These are phyloP conservation scores for Neurospora terricola DNA, from an alignment of 495 filamentous ascomycete species.

Conservation along the genomic window DNA sequence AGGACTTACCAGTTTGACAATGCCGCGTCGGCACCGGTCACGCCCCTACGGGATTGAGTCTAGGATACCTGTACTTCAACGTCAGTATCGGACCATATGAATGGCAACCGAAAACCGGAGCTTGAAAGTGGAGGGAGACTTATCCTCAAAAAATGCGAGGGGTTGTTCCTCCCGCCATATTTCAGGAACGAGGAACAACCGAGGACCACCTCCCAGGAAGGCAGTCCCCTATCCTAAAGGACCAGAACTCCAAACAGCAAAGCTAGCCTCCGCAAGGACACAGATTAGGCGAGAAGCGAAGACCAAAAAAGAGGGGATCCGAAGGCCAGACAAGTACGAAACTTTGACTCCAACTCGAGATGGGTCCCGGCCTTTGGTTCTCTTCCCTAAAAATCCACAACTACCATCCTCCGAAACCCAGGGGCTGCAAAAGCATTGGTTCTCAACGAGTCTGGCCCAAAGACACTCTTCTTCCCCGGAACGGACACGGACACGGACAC, in stretches of 20 bases:
- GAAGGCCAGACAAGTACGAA: slow-evolving; percentile 69
- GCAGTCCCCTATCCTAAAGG: slow-evolving; percentile 26
- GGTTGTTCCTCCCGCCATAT: slow-evolving; percentile 38
- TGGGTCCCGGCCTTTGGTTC: slow-evolving; percentile 57
- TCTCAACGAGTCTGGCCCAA: slow-evolving; percentile 6
- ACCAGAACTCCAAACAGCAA: slow-evolving; percentile 13
- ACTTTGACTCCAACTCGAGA: slow-evolving; percentile 94
- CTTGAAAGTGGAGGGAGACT: slow-evolving; percentile 30
- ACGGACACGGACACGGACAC: slow-evolving; percentile 1
- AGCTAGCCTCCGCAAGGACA: slow-evolving; percentile 10
- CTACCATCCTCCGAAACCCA: slow-evolving; percentile 8
- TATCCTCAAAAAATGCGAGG: slow-evolving; percentile 52
- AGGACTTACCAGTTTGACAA: not conserved
- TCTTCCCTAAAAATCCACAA: not conserved
- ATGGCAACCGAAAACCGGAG: not conserved
- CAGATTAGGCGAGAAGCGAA: slow-evolving; percentile 7
- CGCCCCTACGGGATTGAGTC: not conserved
- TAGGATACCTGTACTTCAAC: not conserved
- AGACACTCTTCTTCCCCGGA: not conserved
- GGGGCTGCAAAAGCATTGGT: slow-evolving; percentile 5
- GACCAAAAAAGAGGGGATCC: slow-evolving; percentile 12
- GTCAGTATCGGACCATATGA: not conserved
- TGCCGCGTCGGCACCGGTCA: not conserved
- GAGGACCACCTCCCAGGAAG: slow-evolving; percentile 30
- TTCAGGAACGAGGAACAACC: slow-evolving; percentile 32